Percentiles rank a stretch among this genome's conserved stretches.
These are phyloP conservation scores for Mucor circinelloides DNA, from an alignment of 371 early-diverging fungal species.

Conservation along the genomic window DNA sequence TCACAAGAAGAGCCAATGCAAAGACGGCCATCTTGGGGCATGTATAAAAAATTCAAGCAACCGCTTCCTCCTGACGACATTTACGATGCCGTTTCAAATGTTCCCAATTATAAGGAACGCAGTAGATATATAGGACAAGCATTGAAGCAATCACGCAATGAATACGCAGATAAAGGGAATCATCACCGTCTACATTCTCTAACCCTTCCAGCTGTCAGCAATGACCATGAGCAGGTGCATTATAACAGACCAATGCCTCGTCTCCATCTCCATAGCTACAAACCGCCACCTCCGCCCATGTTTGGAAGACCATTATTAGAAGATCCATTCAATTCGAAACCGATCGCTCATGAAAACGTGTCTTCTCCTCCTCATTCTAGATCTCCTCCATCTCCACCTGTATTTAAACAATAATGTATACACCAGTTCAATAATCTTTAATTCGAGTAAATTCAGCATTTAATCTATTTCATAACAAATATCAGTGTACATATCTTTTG, in stretches of 20 bases:
- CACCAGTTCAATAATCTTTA: no score
- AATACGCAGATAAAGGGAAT: not conserved
- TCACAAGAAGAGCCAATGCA: not conserved
- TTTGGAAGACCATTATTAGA: not conserved
- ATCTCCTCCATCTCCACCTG: not conserved
- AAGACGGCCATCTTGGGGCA: not conserved
- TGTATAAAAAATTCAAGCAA: not conserved
- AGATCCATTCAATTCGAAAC: conserved; percentile 6
- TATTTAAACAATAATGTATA: not conserved
- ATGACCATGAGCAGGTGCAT: not conserved
- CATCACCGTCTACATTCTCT: not conserved
- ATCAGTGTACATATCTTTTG: no score
- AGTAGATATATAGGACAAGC: not conserved
- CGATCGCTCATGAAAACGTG: not conserved
- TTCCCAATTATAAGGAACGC: not conserved
- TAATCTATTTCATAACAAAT: no score
- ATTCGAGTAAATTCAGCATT: no score
- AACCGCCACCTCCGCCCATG: not conserved
- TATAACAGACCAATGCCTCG: conserved; percentile 3
- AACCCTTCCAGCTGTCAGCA: not conserved
- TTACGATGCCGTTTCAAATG: not conserved
- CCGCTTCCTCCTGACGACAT: not conserved
- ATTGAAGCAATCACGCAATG: not conserved
- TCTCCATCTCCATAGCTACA: not conserved
- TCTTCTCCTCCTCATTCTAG: not conserved